Evolutionary conservation across 768 basidiomycete genomes (phyloP).

Genomic region (Candolleomyces efflorescens): DNA sequence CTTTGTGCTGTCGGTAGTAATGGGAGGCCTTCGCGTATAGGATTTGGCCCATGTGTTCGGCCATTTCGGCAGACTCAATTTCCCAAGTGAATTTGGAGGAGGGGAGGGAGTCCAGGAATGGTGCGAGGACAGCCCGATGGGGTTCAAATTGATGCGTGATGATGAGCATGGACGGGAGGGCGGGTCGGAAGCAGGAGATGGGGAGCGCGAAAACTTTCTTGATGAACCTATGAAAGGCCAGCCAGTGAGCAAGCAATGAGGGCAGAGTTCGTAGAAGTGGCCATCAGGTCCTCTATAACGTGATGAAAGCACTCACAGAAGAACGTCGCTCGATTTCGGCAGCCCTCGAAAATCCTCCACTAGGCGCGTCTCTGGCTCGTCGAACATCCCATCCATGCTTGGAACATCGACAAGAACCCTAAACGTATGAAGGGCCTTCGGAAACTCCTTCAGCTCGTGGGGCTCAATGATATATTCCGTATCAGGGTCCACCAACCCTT

Average conservation of each 20-base stretch:
- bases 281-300: too few species aligned
- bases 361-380: constrained; percentile 4
- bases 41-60: neutral
- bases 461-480: constrained; percentile 1
- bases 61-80: constrained; percentile 3
- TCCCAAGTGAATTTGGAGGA: constrained; percentile 9
- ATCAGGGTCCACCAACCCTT: neutral
- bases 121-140: constrained; percentile 8
- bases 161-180: constrained; percentile 8
- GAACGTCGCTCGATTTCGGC: constrained; percentile 7
- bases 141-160: constrained; percentile 12
- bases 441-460: neutral
- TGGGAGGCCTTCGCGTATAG: neutral
- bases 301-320: constrained; percentile 10
- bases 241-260: neutral
- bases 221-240: constrained; percentile 11
- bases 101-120: constrained; percentile 15
- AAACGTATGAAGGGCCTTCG: neutral
- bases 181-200: constrained; percentile 8
- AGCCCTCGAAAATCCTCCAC: constrained; percentile 6
- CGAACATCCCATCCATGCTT: neutral
- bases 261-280: too few species aligned
- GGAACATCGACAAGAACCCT: neutral
- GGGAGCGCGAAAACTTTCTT: constrained; percentile 12
- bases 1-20: constrained; percentile 5